Evolutionary conservation across 352 stramenopile genomes (phyloP), one percentile per base, ranked within the genome.

Genomic region (Phytophthora quininea): DNA sequence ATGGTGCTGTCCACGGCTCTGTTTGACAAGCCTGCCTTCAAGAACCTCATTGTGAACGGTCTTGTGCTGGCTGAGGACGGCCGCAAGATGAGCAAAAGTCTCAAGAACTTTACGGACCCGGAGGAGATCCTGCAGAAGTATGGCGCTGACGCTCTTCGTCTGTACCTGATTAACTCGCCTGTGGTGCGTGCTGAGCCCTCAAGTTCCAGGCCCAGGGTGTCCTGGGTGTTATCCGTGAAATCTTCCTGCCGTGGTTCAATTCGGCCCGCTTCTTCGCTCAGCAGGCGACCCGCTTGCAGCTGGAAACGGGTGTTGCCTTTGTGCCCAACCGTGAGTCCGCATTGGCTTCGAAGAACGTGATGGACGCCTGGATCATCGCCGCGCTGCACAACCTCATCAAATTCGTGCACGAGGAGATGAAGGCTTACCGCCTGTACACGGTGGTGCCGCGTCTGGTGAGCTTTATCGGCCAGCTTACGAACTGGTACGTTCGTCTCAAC

Each of bases 111-210:
- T 71, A 96, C 98, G 8, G 96, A 99, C 77, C 95, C 89, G 5
- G 58, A 92, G 29, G 86, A 94, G 57, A 97, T 99, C 32, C 89
- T 99, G 54, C 75, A 97, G 48, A 98, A 97, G 64, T 99, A 99
- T 73, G 98, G 98, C 43, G 97, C 98, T 24, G 98, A 99, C 80
- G 97, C 98, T 0, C 79, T 99, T 66, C 87, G 98, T 67, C 91
- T 99, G 73, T 99, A 99, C 84, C 89, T 99, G 55, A 99, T 99
- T 83, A 99, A 99, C 83, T 99, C 97, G 55, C 98, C 98, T 3
- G 97, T 99, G n/a, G 98, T 99, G 58, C 96, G 98, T 49, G 98
- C 97, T 10, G 98, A 99, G 78, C 93, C 97, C 27, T 99, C 1
- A 98, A 98, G 55, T 99, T 99, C 79, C 86, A 98, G 66, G 91